Base-by-base conservation (phyloP, 345 rosid species). In the Orychophragmus violaceus region DNA sequence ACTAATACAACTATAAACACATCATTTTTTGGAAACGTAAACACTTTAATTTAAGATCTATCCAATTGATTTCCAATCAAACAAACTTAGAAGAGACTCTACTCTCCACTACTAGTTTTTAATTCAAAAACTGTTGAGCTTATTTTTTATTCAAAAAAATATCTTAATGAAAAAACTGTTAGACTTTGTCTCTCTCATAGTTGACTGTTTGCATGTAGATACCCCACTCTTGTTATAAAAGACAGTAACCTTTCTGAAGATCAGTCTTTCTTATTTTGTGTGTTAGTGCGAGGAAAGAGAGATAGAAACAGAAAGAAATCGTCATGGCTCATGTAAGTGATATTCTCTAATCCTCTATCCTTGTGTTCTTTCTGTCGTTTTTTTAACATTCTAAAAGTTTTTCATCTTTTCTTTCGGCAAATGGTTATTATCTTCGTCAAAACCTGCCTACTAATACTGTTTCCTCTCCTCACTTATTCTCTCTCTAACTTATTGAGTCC, bases 261-360 rank as follows among this genome's bases (percentile, higher is more conserved):
- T 46, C 6, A 64, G 21, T 46, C 76, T 71, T 57, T 71, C 52
- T 46, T 64, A 55, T 71, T 64, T 62, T 64, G 64, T 63, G 76
- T 71, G 70, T 71, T 64, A 46, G 65, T 56, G 59, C 49, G n/a
- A 52, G 25, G 62, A 54, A 27, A 62, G 18, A 36, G n/a, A 61
- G 54, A 42, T 4, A 42, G 32, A 57, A 23, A 57, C 44, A 29
- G 49, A 45, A 25, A 55, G 64, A 62, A 27, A 63, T 64, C 59
- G 59, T 19, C 65, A 72, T 72, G 76, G 67, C 71, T 65, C 76
- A 65, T 72, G 76, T 72, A 72, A 72, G 76, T 50, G 53, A 64
- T 21, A 18, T 8, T 54, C 61, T 45, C 17, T 44, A 32, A 24
- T 23, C 69, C 46, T 56, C 10, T 37, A 1, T 64, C 27, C 51